phyloP scores from a whole-genome alignment of 495 filamentous ascomycete species.

The Aspergillus cavernicola region DNA sequence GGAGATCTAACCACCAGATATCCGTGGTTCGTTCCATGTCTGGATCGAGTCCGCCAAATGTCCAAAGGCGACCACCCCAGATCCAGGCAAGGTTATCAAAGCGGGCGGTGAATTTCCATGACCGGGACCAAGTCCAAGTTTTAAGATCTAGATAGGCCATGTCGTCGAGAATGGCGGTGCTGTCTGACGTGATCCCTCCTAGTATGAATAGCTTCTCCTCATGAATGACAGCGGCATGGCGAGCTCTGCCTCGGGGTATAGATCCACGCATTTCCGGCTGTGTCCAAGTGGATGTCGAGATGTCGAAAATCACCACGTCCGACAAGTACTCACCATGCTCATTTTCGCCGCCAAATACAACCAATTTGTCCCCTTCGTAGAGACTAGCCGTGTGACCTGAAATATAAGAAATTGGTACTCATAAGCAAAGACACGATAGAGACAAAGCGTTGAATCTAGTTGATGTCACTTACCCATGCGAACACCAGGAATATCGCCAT shows the following conservation, averaged over 20 bases:
- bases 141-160: conserved; percentile 94
- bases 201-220: conserved; percentile 95
- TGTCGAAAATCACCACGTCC: conserved; percentile 92
- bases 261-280: conserved; percentile 81
- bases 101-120: conserved; percentile 89
- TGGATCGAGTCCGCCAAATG: conserved; percentile 90
- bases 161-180: conserved; percentile 86
- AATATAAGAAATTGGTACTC: background rate
- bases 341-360: conserved; percentile 97
- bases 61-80: conserved; percentile 89
- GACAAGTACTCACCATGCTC: conserved; percentile 93
- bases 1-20: conserved; percentile 94
- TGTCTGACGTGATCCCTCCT: conserved; percentile 84
- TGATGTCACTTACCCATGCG: conserved; percentile 73
- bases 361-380: conserved; percentile 87
- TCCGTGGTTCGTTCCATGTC: conserved; percentile 96
- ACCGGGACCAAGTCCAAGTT: conserved; percentile 95
- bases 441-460: background rate
- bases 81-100: conserved; percentile 94
- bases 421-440: background rate
- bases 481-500: conserved; percentile 96
- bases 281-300: conserved; percentile 89
- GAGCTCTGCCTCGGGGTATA: conserved; percentile 80
- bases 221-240: conserved; percentile 90
- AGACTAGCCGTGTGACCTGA: conserved; percentile 92